Evolutionary conservation across 768 basidiomycete species (phyloP), one percentile per base, ranked within the genome.

Genomic region (Leccinum boreale): DNA sequence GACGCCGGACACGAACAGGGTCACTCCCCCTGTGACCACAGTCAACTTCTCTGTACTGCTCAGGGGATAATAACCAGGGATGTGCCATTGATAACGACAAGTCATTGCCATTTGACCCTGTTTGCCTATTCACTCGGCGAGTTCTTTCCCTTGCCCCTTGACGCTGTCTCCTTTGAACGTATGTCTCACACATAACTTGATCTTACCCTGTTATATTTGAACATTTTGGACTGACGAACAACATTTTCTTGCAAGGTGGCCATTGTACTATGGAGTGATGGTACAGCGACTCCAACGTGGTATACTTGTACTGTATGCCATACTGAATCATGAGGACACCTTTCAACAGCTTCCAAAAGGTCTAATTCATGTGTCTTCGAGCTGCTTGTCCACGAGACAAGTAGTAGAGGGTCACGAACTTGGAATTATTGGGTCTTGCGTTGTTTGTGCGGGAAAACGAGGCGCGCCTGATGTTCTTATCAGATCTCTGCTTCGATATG

Each of bases 361-460:
- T 2, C 95, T 96, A 9, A 98, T 96, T 42, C 97, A 81, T 74
- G 98, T 99, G 76, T 98, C 97, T 67, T 99, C 98, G 33, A 98
- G 79, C 68, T 99, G 97, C 72, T 98, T 98, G 75, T 98, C 98
- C 10, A 98, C 96, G 95, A 61, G 47, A 21, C 8, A n/a, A 7
- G 5, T 5, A 46, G 24, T 17, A 28, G 17, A 11, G 23, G 10
- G 10, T 2, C 39, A 42, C n/a, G 9, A 42, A 42, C 8, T n/a
- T 42, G 39, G n/a, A 33, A 12, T 33, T 14, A 42, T 42, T 42
- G 39, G n/a, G 3, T n/a, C 9, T 19, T 21, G 11, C 42, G 19
- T 19, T 44, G 42, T 21, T 44, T 21, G 19, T 4, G 42, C 19
- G 42, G 42, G 42, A 44, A 21, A 44, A 19, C 23, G 36, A 47